Evolutionary conservation across 1,284 basidiomycete species (phyloP).

Genomic region (Stygiomarasmius scandens): DNA sequence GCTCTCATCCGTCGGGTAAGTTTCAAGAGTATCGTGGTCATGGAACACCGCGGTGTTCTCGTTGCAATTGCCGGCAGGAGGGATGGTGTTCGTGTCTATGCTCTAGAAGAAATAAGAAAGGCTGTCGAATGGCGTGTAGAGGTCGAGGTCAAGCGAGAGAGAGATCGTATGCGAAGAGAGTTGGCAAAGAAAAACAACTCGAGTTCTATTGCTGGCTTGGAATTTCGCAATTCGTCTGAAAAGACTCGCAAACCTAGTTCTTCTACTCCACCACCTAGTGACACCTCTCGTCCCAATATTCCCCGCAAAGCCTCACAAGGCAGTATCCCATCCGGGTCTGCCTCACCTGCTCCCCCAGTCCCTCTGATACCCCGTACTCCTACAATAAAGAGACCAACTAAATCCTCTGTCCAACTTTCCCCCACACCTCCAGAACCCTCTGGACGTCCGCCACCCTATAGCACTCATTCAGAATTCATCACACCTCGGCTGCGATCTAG

Average conservation of each 20-base stretch:
- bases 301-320: slow-evolving; percentile 44
- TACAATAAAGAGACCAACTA: slow-evolving; percentile 26
- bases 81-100: slow-evolving; percentile 83
- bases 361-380: slow-evolving; percentile 30
- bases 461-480: slow-evolving; percentile 20
- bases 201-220: slow-evolving; percentile 33
- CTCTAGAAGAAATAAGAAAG: slow-evolving; percentile 79
- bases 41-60: slow-evolving; percentile 84
- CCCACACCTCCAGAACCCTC: slow-evolving; percentile 37
- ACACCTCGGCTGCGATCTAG: background rate
- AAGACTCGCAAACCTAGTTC: slow-evolving; percentile 48
- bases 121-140: slow-evolving; percentile 85
- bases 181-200: slow-evolving; percentile 55
- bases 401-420: slow-evolving; percentile 18
- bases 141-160: slow-evolving; percentile 72
- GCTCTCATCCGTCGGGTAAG: slow-evolving; percentile 76
- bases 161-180: slow-evolving; percentile 66
- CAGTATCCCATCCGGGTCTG: slow-evolving; percentile 29
- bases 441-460: slow-evolving; percentile 62
- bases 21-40: slow-evolving; percentile 84
- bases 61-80: slow-evolving; percentile 82
- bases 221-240: slow-evolving; percentile 43
- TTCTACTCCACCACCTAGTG: slow-evolving; percentile 47
- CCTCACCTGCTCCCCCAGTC: slow-evolving; percentile 37
- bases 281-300: slow-evolving; percentile 32